These are phyloP conservation scores for Wallemia hederae DNA, from an alignment of 1,284 basidiomycete species.

Conservation along the genomic window DNA sequence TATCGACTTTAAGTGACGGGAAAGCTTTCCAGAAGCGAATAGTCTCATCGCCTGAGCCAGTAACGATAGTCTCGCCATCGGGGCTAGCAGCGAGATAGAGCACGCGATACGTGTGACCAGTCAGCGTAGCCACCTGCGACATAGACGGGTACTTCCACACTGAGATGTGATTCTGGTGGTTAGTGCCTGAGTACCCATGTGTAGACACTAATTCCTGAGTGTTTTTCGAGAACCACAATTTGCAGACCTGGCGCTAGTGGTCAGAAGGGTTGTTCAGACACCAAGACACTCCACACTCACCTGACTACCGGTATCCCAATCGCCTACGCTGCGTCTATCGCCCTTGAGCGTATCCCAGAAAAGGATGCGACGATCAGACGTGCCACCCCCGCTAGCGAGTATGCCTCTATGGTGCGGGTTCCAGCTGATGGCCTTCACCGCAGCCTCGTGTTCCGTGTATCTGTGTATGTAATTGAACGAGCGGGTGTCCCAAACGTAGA, in stretches of 20 bases:
- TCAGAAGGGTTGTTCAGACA: too few relatives aligned
- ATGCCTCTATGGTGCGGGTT: constrained; percentile 78
- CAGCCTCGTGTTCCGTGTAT: constrained; percentile 86
- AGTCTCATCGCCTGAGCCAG: constrained; percentile 92
- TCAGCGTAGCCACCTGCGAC: constrained; percentile 73
- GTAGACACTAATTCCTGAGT: constrained; percentile 94
- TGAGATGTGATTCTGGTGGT: constrained; percentile 88
- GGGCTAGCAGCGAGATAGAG: constrained; percentile 91
- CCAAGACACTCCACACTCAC: constrained; percentile 21
- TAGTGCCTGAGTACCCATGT: constrained; percentile 79
- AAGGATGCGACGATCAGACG: constrained; percentile 83
- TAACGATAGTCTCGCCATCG: constrained; percentile 89
- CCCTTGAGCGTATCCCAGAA: constrained; percentile 91
- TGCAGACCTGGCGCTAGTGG: constrained; percentile 41
- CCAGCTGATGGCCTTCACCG: constrained; percentile 95
- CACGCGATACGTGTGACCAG: constrained; percentile 79
- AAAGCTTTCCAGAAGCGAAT: constrained; percentile 18
- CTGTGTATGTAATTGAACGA: constrained; percentile 45
- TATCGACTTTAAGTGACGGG: too few relatives aligned
- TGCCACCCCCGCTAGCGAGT: constrained; percentile 86
- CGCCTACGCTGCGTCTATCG: constrained; percentile 34
- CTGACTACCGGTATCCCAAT: constrained; percentile 77
- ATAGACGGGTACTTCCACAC: constrained; percentile 90
- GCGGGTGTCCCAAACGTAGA: constrained; percentile 71
- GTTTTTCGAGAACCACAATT: constrained; percentile 80